Evolutionary conservation across 225 moss, liverwort and hornwort genomes (phyloP), one percentile per base, ranked within the genome.

Genomic region (Antitrichia curtipendula): DNA sequence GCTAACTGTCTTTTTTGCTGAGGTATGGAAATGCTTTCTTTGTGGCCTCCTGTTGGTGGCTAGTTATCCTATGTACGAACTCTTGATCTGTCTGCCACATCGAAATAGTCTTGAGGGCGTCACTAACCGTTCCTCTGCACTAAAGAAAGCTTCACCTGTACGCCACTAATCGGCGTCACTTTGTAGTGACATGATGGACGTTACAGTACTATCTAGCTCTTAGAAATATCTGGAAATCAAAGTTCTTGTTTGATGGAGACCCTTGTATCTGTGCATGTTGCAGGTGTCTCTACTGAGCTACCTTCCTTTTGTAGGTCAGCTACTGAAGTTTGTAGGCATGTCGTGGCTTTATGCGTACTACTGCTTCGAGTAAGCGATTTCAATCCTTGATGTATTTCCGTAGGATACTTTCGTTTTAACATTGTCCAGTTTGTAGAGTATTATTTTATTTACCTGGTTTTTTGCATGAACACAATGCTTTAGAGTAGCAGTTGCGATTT

Each of bases 261-360:
- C 61, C 27, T 90, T 77, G 50, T 81, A 86, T 81, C 65, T 85
- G 79, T 85, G 85, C 73, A 78, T 87, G 61, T 52, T 80, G 81
- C 96, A 98, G 98, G 95, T 97, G 78, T 99, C 92, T 89, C 93
- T 93, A 70, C 92, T 95, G 88, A 96, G 96, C 94, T 97, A 91
- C 87, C 90, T 99, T 85, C 99, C 99, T 79, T 90, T 94, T 71
- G 89, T 99, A 76, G 99, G 99, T 77, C 93, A 89, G 82, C 73
- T 93, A 85, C 88, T 99, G 71, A 96, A 95, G 88, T 99, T 99
- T 87, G 79, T 95, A 60, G 93, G 96, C 77, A 94, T 96, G 73
- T 94, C 99, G 68, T 99, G 99, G 99, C 94, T 99, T 78, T 99
- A 99, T 95, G 97, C 97, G 29, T 99, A 96, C 84, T 99, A 99